A percentile compares a stretch with the other conserved stretches of the same genome.
These are phyloP conservation scores for Moesziomyces sp. DNA, from an alignment of 1,284 basidiomycete species.

Conservation along the genomic window DNA sequence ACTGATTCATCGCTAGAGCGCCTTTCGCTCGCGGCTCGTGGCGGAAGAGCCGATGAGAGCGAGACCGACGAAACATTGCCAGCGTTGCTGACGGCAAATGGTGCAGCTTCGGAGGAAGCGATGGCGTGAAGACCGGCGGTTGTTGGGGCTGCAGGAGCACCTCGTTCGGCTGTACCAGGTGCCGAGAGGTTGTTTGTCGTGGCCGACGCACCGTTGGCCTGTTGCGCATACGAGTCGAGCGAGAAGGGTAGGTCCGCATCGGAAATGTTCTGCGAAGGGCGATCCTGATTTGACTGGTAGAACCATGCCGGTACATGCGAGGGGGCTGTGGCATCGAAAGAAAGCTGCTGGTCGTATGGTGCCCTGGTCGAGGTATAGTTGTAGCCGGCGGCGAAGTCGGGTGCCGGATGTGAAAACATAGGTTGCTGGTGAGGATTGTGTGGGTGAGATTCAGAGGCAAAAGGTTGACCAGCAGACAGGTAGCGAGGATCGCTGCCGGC, in stretches of 20 bases:
- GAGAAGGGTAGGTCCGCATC: conserved; percentile 14
- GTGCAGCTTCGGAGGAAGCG: conserved; percentile 7
- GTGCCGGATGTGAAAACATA: conserved; percentile 4
- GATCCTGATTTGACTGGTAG: conserved; percentile 13
- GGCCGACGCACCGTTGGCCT: background rate
- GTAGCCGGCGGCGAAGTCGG: conserved; percentile 20
- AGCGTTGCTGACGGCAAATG: conserved; percentile 13
- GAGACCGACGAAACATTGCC: conserved; percentile 4
- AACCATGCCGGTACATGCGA: conserved; percentile 30
- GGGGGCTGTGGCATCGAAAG: conserved; percentile 12
- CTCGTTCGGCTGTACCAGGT: conserved; percentile 2
- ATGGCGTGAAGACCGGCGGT: conserved; percentile 1
- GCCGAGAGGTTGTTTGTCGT: conserved; percentile 9
- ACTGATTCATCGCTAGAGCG: conserved; percentile 24
- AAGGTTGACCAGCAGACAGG: conserved; percentile 7
- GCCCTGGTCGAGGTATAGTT: conserved; percentile 22
- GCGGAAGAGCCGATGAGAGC: conserved; percentile 7
- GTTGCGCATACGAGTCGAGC: conserved; percentile 19
- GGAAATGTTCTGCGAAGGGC: background rate
- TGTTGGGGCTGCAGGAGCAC: conserved; percentile 1
- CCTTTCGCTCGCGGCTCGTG: conserved; percentile 4
- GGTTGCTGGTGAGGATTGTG: conserved; percentile 9
- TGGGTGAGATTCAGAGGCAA: background rate
- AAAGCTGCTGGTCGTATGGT: conserved; percentile 16
- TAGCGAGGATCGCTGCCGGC: conserved; percentile 19